Conservation (phyloP, 148 eudicot species). For the Chenopodium formosanum region DNA sequence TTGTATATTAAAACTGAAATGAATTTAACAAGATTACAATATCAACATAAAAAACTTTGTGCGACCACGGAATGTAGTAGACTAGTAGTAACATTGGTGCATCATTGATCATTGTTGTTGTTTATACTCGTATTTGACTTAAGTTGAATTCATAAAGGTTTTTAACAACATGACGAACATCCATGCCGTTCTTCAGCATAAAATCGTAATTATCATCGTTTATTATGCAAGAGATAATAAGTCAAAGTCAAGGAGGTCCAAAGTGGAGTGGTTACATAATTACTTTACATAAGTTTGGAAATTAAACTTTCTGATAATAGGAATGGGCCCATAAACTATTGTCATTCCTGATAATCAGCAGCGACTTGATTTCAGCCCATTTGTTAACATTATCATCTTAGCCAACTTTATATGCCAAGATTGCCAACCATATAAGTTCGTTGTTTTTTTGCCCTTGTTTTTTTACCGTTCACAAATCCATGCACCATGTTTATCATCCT, state of each 20-base stretch:
- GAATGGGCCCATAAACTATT: not conserved
- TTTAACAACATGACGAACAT: not conserved
- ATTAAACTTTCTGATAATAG: not conserved
- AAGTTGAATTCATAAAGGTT: too few species aligned
- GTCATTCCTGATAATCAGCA: not conserved
- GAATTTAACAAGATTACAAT: too few species aligned
- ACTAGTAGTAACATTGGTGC: too few species aligned
- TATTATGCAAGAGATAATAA: not conserved
- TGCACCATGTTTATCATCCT: not conserved
- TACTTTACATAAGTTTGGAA: not conserved
- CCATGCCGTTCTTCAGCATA: not conserved
- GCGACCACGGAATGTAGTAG: too few species aligned
- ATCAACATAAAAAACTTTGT: too few species aligned
- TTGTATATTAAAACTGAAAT: too few species aligned
- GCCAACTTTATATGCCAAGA: not conserved
- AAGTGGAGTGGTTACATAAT: not conserved
- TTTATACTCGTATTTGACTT: too few species aligned
- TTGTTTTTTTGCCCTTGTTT: not conserved
- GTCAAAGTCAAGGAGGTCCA: not conserved
- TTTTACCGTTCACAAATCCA: not conserved
- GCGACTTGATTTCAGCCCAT: not conserved
- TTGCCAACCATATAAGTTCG: not conserved
- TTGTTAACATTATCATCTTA: not conserved
- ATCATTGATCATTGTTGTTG: too few species aligned
- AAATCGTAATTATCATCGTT: not conserved